These are phyloP conservation scores for Trichoderma orchidacearum DNA, from an alignment of 495 filamentous ascomycete genomes.

Conservation along the genomic window DNA sequence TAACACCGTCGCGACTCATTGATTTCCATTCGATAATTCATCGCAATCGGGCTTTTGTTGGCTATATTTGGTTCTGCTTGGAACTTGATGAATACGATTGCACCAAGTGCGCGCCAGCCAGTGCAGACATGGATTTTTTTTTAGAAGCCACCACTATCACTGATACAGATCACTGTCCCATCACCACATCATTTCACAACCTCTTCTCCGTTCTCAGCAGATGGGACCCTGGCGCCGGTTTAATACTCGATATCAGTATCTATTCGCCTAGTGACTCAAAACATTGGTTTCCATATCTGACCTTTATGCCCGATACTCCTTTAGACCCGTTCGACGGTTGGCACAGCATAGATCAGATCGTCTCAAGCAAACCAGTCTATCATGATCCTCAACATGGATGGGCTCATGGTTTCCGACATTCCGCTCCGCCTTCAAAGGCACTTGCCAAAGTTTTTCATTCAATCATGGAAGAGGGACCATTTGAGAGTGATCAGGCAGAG, in stretches of 20 bases:
- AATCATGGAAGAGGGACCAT: conserved; percentile 11
- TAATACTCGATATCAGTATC: conserved; percentile 26
- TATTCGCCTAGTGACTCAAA: conserved; percentile 22
- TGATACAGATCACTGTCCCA: conserved; percentile 11
- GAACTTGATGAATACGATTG: conserved; percentile 22
- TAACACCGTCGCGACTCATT: conserved; percentile 17
- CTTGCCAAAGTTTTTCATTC: conserved; percentile 13
- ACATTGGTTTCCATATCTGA: conserved; percentile 20
- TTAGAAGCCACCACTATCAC: conserved; percentile 8
- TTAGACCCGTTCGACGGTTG: conserved; percentile 4
- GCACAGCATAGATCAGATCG: conserved; percentile 8
- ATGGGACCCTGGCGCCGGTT: conserved; percentile 19
- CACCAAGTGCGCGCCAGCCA: conserved; percentile 12
- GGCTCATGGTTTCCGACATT: conserved; percentile 13
- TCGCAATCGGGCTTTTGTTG: conserved; percentile 20
- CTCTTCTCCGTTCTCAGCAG: conserved; percentile 22
- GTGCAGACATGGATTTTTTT: conserved; percentile 3
- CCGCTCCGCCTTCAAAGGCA: conserved; percentile 8
- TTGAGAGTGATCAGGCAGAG: conserved; percentile 13
- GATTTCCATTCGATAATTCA: conserved; percentile 18
- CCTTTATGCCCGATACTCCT: conserved; percentile 15
- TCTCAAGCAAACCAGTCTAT: conserved; percentile 8
- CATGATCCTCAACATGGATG: conserved; percentile 15
- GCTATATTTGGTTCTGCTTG: conserved; percentile 24
- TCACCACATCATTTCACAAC: conserved; percentile 18